These are phyloP conservation scores for Hemisphaericaspora subhashii DNA, from an alignment of 1,139 yeast genomes.

Conservation along the genomic window DNA sequence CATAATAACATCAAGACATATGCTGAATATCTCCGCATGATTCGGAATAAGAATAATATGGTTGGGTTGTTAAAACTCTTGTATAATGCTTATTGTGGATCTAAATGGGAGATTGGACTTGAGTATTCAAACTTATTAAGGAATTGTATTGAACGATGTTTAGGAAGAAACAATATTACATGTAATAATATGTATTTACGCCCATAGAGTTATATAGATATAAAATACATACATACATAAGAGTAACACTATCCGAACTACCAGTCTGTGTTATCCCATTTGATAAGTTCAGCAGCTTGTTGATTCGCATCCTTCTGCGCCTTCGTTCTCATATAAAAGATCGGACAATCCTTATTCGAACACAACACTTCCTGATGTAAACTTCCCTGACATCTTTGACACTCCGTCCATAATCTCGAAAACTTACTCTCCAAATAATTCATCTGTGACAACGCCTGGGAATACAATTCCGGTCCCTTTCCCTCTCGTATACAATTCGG, in stretches of 20 bases:
- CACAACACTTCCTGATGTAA: conserved; percentile 94
- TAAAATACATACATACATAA: no score
- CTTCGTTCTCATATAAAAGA: conserved; percentile 94
- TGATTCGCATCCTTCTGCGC: conserved; percentile 83
- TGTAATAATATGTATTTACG: conserved; percentile 48
- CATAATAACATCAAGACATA: conserved; percentile 17
- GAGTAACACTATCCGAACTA: conserved; percentile 21
- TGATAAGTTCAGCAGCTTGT: conserved; percentile 67
- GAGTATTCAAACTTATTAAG: conserved; percentile 53
- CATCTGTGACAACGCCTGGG: conserved; percentile 75
- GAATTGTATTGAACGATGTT: conserved; percentile 52
- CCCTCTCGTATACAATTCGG: conserved; percentile 73
- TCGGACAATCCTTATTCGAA: conserved; percentile 95
- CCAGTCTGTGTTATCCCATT: conserved; percentile 70
- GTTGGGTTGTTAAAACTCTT: conserved; percentile 51
- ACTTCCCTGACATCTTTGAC: conserved; percentile 97
- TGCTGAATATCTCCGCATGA: conserved; percentile 17
- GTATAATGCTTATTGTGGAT: conserved; percentile 33
- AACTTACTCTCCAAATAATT: conserved; percentile 80
- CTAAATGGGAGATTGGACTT: conserved; percentile 56
- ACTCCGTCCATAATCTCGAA: conserved; percentile 94
- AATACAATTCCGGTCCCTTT: conserved; percentile 76
- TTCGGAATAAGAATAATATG: conserved; percentile 27
- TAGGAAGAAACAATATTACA: conserved; percentile 44
- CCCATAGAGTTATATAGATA: not conserved